Evolutionary conservation across 495 filamentous ascomycete species (phyloP), one percentile per base, ranked within the genome.

Genomic region (Venustampulla echinocandica): DNA sequence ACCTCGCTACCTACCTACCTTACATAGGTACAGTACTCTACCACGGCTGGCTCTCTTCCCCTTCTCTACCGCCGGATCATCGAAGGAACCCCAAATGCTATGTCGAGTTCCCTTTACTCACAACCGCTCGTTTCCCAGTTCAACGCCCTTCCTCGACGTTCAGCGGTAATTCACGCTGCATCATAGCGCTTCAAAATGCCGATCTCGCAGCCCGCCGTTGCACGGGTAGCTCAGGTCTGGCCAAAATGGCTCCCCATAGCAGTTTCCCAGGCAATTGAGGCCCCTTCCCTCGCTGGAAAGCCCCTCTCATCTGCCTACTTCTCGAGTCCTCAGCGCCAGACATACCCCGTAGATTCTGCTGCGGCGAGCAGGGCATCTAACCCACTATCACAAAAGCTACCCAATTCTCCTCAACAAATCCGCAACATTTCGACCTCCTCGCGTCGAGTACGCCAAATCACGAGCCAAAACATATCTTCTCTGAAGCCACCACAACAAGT

Each of bases 171-270:
- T n/a, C n/a, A n/a, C n/a, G n/a, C n/a, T n/a, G n/a, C n/a, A n/a
- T n/a, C n/a, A n/a, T n/a, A n/a, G n/a, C n/a, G n/a, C n/a, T n/a
- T n/a, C n/a, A 35, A 14, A 6, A 35, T 35, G 33, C 18, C 33
- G 4, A 7, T 35, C 5, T 35, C 33, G n/a, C 33, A 35, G 18
- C 11, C 33, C 4, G 13, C 33, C 13, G 18, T 35, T 35, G 5
- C n/a, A 35, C 33, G 33, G 4, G n/a, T 14, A 13, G 21, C 48
- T 14, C 48, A 50, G 34, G 48, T 45, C 2, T 50, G 41, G 48
- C 48, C 48, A 39, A 40, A 19, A n/a, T 41, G 48, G 48, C 48
- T 50, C 10, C 35, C 48, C 20, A 38, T 32, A 50, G 48, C 41
- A 22, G 32, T 50, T 18, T 24, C 41, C 25, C 10, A 27, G 33